phyloP scores from a whole-genome alignment of 192 early-diverging fungal genomes.

The Podila horticola region DNA sequence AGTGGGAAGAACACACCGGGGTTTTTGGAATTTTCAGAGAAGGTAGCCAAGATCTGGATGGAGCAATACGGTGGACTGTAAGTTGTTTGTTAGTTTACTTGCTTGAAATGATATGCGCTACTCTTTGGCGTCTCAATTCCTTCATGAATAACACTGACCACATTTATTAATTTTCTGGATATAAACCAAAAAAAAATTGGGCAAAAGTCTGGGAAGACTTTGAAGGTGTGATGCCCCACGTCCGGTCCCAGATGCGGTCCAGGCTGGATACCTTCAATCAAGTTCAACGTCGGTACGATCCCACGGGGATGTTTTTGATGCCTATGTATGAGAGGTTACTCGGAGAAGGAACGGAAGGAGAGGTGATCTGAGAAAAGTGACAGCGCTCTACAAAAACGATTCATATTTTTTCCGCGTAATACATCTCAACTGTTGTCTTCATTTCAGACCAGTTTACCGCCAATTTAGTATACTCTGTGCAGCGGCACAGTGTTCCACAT shows the following conservation, averaged over 20 bases:
- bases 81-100: slow-evolving; percentile 8
- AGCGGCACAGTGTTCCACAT: no score
- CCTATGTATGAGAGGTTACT: slow-evolving; percentile 4
- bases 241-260: slow-evolving; percentile 14
- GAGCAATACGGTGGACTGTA: slow-evolving; percentile 21
- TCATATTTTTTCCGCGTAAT: no score
- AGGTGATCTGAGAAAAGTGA: no score
- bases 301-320: slow-evolving; percentile 7
- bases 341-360: no score
- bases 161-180: slow-evolving; percentile 8
- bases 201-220: slow-evolving; percentile 11
- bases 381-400: no score
- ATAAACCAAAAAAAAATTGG: no score
- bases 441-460: no score
- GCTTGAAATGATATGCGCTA: no score
- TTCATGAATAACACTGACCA: slow-evolving; percentile 8
- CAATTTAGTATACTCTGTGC: no score
- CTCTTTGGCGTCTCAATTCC: neutral
- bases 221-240: slow-evolving; percentile 2
- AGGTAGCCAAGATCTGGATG: slow-evolving; percentile 4
- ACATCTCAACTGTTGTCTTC: no score
- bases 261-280: slow-evolving; percentile 6
- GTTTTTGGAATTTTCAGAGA: slow-evolving; percentile 7
- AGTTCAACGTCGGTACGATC: slow-evolving; percentile 6
- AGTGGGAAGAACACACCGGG: slow-evolving; percentile 5